Conservation (phyloP, 2,329 filamentous ascomycete genomes). For the Diaporthe sp. region DNA sequence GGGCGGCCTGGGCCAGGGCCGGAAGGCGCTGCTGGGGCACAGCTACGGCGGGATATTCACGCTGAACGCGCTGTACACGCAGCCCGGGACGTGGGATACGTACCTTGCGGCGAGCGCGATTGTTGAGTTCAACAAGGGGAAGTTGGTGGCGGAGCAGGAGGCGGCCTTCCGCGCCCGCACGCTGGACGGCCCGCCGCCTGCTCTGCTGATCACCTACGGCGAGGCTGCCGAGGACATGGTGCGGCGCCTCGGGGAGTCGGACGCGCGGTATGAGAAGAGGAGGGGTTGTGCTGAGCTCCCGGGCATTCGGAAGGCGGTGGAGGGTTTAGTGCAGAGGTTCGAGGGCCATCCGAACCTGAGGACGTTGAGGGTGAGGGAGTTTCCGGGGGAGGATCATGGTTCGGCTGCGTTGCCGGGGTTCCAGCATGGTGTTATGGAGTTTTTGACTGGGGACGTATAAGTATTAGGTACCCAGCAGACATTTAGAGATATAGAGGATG, state of each 20-base stretch:
- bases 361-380: not conserved
- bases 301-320: not conserved
- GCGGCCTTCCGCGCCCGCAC: not conserved
- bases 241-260: not conserved
- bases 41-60: slow-evolving; percentile 18
- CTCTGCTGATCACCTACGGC: slow-evolving; percentile 10
- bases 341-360: slow-evolving; percentile 21
- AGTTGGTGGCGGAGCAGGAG: not conserved
- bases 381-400: slow-evolving; percentile 10
- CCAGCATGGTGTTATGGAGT: slow-evolving; percentile 20
- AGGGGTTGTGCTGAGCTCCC: not conserved
- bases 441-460: not conserved
- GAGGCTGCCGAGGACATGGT: not conserved
- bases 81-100: slow-evolving; percentile 1
- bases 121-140: slow-evolving; percentile 3
- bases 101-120: not conserved
- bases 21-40: slow-evolving; percentile 15
- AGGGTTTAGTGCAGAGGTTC: slow-evolving; percentile 5
- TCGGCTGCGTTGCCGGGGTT: slow-evolving; percentile 7
- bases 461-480: too few relatives aligned
- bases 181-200: not conserved
- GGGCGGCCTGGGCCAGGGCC: not conserved
- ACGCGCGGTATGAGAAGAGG: not conserved
- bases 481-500: not conserved
- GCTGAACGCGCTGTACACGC: slow-evolving; percentile 16